These are phyloP conservation scores for Pythium dissotocum DNA, from an alignment of 352 stramenopile genomes.

Conservation along the genomic window DNA sequence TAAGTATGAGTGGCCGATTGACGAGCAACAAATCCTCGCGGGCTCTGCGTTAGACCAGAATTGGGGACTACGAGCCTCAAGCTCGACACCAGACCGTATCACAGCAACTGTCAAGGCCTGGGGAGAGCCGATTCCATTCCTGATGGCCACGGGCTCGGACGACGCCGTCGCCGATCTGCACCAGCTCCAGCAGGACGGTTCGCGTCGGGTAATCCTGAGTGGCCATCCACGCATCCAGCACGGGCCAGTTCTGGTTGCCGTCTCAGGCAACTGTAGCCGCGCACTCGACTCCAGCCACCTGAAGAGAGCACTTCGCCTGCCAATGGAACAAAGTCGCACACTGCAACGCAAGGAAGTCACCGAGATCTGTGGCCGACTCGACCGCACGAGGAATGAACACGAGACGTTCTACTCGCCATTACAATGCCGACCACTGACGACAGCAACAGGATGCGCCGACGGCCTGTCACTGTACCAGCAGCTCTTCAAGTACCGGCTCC, in stretches of 20 bases:
- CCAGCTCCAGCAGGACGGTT: not conserved
- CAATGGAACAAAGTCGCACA: not conserved
- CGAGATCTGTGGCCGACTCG: not conserved
- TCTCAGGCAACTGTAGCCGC: not conserved
- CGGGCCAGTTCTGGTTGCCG: not conserved
- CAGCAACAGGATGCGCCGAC: not conserved
- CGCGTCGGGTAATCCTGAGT: not conserved
- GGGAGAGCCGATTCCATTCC: not conserved
- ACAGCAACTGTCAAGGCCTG: not conserved
- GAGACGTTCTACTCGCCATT: not conserved
- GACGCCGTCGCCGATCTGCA: not conserved
- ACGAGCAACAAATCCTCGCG: not conserved
- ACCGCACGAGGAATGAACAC: not conserved
- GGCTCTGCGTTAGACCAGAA: not conserved
- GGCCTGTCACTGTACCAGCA: not conserved
- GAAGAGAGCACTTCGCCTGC: not conserved
- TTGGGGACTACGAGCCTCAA: not conserved
- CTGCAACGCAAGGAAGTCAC: not conserved
- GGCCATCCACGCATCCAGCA: not conserved
- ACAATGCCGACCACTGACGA: not conserved
- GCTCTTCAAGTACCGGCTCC: not conserved
- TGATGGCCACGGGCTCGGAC: not conserved
- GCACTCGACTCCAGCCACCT: not conserved
- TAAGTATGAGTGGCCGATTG: not conserved
- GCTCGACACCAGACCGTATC: not conserved